Evolutionary conservation across 2,329 filamentous ascomycete species (phyloP), one percentile per base, ranked within the genome.

Genomic region (Geoglossum cookeanum): DNA sequence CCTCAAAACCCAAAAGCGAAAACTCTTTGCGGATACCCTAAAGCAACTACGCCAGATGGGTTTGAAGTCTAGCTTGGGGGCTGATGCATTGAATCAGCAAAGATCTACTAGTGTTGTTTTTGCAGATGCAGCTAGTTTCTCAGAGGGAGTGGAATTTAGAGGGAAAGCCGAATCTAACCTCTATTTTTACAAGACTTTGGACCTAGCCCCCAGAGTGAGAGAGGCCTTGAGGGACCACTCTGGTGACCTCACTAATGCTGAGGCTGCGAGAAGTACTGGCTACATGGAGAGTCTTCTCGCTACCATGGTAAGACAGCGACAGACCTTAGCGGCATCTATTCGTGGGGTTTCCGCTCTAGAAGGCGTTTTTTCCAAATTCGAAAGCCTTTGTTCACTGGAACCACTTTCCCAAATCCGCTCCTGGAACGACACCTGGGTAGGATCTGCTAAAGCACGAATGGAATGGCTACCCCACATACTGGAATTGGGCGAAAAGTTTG

Each of bases 21-120:
- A 89, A 63, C 77, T 97, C 13, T 92, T 94, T 64, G 86, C 88
- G 0, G 91, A 97, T 63, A 90, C 86, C 0, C 72, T 98, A 61
- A 90, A 87, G 65, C 80, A 83, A 27, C 73, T 96, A 32, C 81
- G 88, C 39, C 79, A 84, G 58, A 97, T 98, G 91, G 92, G 92
- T 3, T 79, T 98, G 63, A 84, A 84, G 63, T 81, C 83, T 56
- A 96, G 95, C 65, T 74, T 94, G 15, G 81, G 85, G 61, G 82
- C 81, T 13, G 81, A 86, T 65, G 75, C 84, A 48, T 74, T 97
- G 17, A 77, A 78, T 44, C 80, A 80, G 56, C 92, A 98, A 68
- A 75, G 78, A 32, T 84, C 86, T 0, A 73, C 87, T 6, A 77
- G 85, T 4, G 70, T 77, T 4, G 75, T 96, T 1, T 75, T 98